Evolutionary conservation across 2,329 filamentous ascomycete genomes (phyloP).

Genomic region (Apiospora pterosperma): DNA sequence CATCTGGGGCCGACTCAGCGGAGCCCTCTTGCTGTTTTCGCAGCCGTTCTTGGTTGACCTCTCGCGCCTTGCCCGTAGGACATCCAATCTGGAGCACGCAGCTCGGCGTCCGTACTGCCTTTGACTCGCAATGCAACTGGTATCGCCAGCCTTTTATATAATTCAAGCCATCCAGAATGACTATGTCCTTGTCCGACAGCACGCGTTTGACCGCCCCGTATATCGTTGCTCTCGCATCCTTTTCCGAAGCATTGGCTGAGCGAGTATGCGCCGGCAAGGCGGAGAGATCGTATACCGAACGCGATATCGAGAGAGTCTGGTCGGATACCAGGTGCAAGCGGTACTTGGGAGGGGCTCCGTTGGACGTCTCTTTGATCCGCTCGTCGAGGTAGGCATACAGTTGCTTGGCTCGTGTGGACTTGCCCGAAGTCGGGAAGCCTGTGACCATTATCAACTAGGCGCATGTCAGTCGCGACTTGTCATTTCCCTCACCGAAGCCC

Average conservation of each 20-base stretch:
- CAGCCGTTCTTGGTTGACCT: constrained; percentile 60
- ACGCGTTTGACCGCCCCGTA: constrained; percentile 77
- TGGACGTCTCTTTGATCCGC: constrained; percentile 43
- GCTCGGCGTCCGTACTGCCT: constrained; percentile 71
- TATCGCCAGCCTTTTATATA: constrained; percentile 92
- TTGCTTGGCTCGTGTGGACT: constrained; percentile 63
- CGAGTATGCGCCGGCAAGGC: constrained; percentile 57
- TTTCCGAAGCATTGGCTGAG: constrained; percentile 72
- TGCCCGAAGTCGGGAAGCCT: constrained; percentile 66
- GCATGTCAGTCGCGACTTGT: background rate
- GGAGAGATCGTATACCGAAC: constrained; percentile 67
- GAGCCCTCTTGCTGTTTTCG: constrained; percentile 33
- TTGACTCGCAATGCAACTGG: constrained; percentile 81
- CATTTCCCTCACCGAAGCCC: background rate
- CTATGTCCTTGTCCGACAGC: constrained; percentile 68
- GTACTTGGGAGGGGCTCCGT: constrained; percentile 39
- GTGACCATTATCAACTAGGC: constrained; percentile 64
- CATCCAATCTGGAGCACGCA: constrained; percentile 69
- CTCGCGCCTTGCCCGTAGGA: constrained; percentile 45
- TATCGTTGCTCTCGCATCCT: constrained; percentile 73
- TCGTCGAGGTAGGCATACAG: constrained; percentile 61
- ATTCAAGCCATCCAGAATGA: constrained; percentile 76
- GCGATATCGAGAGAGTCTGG: constrained; percentile 65
- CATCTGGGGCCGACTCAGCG: constrained; percentile 21
- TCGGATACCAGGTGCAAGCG: constrained; percentile 74